Evolutionary conservation across 1,284 basidiomycete genomes (phyloP).

Genomic region (Phlebopus sp.): DNA sequence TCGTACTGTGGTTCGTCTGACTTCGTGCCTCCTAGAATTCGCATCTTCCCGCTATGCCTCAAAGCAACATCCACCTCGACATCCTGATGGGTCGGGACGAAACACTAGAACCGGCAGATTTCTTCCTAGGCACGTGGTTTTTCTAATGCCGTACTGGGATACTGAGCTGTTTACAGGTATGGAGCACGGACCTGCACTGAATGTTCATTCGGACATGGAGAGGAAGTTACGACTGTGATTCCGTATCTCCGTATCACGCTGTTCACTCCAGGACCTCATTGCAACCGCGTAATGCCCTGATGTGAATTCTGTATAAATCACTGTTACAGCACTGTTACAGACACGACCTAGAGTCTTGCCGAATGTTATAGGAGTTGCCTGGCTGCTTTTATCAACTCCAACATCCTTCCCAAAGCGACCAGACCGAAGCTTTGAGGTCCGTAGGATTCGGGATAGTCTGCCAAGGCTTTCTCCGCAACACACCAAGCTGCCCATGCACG

Average conservation of each 20-base stretch:
- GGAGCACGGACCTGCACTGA: conserved; percentile 49
- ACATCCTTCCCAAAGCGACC: conserved; percentile 38
- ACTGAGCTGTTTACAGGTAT: conserved; percentile 41
- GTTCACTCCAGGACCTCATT: too few relatives aligned
- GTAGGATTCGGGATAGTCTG: conserved; percentile 26
- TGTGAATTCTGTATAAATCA: too few relatives aligned
- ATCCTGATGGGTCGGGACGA: conserved; percentile 91
- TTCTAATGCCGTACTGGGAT: not conserved
- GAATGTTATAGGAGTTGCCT: conserved; percentile 5
- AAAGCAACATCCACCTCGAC: conserved; percentile 83
- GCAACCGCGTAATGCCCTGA: not conserved
- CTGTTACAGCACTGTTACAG: too few relatives aligned
- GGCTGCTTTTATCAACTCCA: conserved; percentile 35
- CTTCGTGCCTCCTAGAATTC: conserved; percentile 43
- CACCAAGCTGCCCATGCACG: conserved; percentile 40
- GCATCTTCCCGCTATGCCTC: conserved; percentile 60
- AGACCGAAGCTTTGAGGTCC: conserved; percentile 42
- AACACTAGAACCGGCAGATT: conserved; percentile 67
- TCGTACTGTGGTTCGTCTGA: not conserved
- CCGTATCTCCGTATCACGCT: conserved; percentile 6
- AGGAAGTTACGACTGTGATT: conserved; percentile 57
- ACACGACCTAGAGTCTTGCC: not conserved
- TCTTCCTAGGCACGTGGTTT: conserved; percentile 61
- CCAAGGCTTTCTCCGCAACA: conserved; percentile 29
- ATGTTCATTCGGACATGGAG: conserved; percentile 73